Conservation (phyloP, 1,139 yeast genomes). For the Scheffersomyces segobiensis region DNA sequence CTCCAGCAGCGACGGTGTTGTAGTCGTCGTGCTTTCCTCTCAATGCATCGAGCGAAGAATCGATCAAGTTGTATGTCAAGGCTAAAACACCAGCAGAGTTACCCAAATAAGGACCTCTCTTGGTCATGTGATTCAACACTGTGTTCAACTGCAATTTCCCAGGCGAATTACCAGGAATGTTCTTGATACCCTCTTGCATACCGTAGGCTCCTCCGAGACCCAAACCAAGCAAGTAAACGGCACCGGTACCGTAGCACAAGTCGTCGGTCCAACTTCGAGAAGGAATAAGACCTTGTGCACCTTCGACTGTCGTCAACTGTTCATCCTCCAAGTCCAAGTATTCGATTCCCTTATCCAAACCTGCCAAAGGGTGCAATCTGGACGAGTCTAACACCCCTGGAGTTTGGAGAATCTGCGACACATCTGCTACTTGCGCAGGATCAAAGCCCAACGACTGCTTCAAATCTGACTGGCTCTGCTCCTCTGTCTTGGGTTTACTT, state of each 20-base stretch:
- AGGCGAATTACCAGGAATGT: conserved; percentile 73
- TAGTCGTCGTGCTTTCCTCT: conserved; percentile 88
- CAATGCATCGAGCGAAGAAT: conserved; percentile 71
- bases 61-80: conserved; percentile 79
- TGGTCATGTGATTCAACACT: conserved; percentile 85
- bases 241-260: conserved; percentile 96
- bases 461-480: conserved; percentile 25
- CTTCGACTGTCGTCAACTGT: conserved; percentile 70
- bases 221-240: conserved; percentile 74
- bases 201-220: conserved; percentile 91
- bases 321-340: conserved; percentile 85
- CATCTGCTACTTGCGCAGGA: conserved; percentile 65
- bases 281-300: conserved; percentile 87
- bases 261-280: conserved; percentile 98
- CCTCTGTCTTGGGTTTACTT: conserved; percentile 24
- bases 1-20: conserved; percentile 88
- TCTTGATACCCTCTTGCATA: conserved; percentile 76
- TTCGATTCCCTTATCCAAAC: conserved; percentile 85
- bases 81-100: conserved; percentile 95
- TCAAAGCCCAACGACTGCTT: conserved; percentile 61
- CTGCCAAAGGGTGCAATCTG: conserved; percentile 90
- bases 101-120: conserved; percentile 94
- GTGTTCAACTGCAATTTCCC: conserved; percentile 83
- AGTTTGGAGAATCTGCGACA: conserved; percentile 57
- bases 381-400: conserved; percentile 71